Percentiles rank a stretch among this genome's conserved stretches.
These are phyloP conservation scores for Herpotrichia juniperi DNA, from an alignment of 2,329 filamentous ascomycete genomes.

Conservation along the genomic window DNA sequence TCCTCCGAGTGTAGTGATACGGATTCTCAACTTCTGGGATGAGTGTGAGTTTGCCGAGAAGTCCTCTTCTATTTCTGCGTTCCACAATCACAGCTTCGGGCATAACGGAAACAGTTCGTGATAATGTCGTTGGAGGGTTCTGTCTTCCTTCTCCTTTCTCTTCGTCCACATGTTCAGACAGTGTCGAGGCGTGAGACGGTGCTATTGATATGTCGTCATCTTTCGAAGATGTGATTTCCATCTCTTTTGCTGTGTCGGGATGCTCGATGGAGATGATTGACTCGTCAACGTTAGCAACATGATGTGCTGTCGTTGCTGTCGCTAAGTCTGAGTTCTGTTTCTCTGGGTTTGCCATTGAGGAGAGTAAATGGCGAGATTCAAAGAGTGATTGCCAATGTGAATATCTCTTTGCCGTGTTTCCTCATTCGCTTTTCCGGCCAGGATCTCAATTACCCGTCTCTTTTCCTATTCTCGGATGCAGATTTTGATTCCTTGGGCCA, in stretches of 20 bases:
- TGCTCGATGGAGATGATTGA: background rate
- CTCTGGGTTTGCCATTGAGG: constrained; percentile 14
- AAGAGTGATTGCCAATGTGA: background rate
- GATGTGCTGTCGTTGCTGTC: background rate
- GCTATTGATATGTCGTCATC: constrained; percentile 29
- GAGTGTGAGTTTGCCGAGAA: constrained; percentile 72
- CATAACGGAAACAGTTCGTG: constrained; percentile 38
- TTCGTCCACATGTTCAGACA: constrained; percentile 18
- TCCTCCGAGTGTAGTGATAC: constrained; percentile 71
- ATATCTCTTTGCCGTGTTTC: background rate
- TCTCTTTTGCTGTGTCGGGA: constrained; percentile 15
- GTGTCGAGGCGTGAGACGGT: constrained; percentile 28
- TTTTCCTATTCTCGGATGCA: background rate
- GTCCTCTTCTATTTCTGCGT: constrained; percentile 66
- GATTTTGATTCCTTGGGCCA: background rate
- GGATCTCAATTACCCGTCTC: background rate
- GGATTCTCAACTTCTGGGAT: constrained; percentile 81
- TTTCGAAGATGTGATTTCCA: constrained; percentile 11
- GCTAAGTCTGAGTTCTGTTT: constrained; percentile 5
- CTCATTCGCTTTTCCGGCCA: background rate
- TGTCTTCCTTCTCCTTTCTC: constrained; percentile 22
- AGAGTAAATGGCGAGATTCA: background rate
- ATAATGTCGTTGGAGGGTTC: constrained; percentile 23
- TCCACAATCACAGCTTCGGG: constrained; percentile 56
- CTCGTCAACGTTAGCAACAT: background rate